Evolutionary conservation across 2,329 filamentous ascomycete species (phyloP).

Genomic region (Fusarium albidum): DNA sequence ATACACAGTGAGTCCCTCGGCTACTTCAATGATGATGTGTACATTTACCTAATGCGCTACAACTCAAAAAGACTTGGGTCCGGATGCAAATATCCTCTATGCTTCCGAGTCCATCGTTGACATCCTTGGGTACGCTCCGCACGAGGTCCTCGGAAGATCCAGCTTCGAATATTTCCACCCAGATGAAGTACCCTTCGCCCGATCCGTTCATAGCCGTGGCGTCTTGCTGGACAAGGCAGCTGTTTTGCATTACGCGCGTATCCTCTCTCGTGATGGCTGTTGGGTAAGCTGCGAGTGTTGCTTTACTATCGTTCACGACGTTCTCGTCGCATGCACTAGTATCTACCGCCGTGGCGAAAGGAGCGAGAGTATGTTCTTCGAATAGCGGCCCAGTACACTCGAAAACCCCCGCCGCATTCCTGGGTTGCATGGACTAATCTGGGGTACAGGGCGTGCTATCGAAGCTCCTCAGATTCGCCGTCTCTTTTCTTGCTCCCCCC

Average conservation of each 20-base stretch:
- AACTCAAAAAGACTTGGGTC: constrained; percentile 67
- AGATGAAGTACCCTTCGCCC: constrained; percentile 79
- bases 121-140: constrained; percentile 80
- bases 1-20: constrained; percentile 75
- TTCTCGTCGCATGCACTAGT: constrained; percentile 84
- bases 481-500: constrained; percentile 81
- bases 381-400: background rate
- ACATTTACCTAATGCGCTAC: constrained; percentile 11
- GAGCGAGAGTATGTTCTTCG: constrained; percentile 72
- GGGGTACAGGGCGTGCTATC: constrained; percentile 70
- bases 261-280: constrained; percentile 71
- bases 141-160: constrained; percentile 78
- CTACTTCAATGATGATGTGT: background rate
- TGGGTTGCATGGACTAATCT: constrained; percentile 16
- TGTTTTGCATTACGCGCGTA: constrained; percentile 80
- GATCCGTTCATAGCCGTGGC: constrained; percentile 75
- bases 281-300: constrained; percentile 88
- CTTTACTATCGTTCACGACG: constrained; percentile 89
- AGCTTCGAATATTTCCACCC: constrained; percentile 89
- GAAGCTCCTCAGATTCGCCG: constrained; percentile 82
- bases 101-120: constrained; percentile 85
- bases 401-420: background rate
- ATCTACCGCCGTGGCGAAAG: constrained; percentile 74
- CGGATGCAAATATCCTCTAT: constrained; percentile 82
- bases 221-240: constrained; percentile 85